Evolutionary conservation across 495 filamentous ascomycete species (phyloP).

Genomic region (Tuber calosporum): DNA sequence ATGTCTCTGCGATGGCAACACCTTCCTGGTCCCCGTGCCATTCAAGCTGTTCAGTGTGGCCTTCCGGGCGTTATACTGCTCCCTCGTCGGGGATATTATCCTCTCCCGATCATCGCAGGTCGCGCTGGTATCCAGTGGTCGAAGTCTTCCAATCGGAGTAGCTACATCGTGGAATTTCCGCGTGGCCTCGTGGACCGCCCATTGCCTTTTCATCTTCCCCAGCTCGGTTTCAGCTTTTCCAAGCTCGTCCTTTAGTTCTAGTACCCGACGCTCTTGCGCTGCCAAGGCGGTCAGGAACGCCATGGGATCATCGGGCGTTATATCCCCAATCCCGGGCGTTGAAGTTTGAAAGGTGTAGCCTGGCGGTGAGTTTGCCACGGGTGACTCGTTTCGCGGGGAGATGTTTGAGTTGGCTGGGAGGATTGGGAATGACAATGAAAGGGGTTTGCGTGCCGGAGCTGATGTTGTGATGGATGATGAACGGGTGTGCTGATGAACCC

Average conservation of each 20-base stretch:
- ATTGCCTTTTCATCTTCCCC: conserved; percentile 67
- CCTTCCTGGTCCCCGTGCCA: conserved; percentile 46
- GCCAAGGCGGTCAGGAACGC: conserved; percentile 83
- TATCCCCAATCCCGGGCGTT: conserved; percentile 4
- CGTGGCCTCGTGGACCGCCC: conserved; percentile 67
- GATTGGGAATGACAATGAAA: conserved; percentile 40
- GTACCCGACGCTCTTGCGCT: conserved; percentile 82
- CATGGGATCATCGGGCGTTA: conserved; percentile 56
- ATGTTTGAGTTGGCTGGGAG: conserved; percentile 33
- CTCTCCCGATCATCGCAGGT: conserved; percentile 41
- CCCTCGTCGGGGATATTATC: conserved; percentile 38
- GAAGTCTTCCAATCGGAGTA: conserved; percentile 51
- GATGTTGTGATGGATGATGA: conserved; percentile 27
- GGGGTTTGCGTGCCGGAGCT: conserved; percentile 30
- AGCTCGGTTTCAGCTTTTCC: conserved; percentile 71
- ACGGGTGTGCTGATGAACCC: conserved; percentile 15
- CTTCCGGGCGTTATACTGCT: conserved; percentile 29
- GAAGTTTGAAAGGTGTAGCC: not conserved
- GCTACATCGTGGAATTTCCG: conserved; percentile 64
- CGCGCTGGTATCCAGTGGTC: conserved; percentile 48
- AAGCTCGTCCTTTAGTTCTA: conserved; percentile 87
- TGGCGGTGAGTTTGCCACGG: conserved; percentile 23
- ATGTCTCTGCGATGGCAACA: conserved; percentile 59
- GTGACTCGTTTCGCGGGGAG: conserved; percentile 28
- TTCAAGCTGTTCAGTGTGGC: conserved; percentile 40